phyloP scores from a whole-genome alignment of 768 basidiomycete species.

The Omphalotus guepiniiformis region DNA sequence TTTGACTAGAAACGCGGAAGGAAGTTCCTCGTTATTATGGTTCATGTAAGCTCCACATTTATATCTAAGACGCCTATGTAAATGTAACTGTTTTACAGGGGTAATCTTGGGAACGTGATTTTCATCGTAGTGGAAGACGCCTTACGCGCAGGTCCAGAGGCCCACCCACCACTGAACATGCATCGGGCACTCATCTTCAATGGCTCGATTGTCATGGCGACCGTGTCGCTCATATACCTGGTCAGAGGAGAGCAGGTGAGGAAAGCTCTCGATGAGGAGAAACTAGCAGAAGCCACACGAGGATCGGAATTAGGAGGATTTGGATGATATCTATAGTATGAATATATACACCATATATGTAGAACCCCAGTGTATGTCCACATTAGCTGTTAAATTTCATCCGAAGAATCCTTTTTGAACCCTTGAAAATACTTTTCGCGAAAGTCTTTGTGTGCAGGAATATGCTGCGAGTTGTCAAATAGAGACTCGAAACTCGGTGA shows the following conservation, averaged over 20 bases:
- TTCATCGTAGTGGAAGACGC: slow-evolving; percentile 70
- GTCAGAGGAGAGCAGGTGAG: slow-evolving; percentile 59
- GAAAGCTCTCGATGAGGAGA: slow-evolving; percentile 58
- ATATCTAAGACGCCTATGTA: not conserved
- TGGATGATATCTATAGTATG: too few species aligned
- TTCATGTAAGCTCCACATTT: slow-evolving; percentile 62
- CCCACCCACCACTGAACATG: slow-evolving; percentile 74
- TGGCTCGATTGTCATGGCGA: slow-evolving; percentile 41
- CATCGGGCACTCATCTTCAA: slow-evolving; percentile 62
- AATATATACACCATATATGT: too few species aligned
- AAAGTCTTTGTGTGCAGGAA: slow-evolving; percentile 89
- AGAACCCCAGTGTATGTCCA: too few species aligned
- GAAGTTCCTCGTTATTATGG: slow-evolving; percentile 75
- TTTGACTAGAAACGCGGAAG: slow-evolving; percentile 74
- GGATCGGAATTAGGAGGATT: too few species aligned
- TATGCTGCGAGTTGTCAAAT: slow-evolving; percentile 27
- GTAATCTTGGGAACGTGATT: slow-evolving; percentile 60
- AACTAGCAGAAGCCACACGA: slow-evolving; percentile 15
- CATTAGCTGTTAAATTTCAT: too few species aligned
- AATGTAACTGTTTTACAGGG: slow-evolving; percentile 32
- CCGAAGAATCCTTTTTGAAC: slow-evolving; percentile 55
- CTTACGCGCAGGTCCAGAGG: slow-evolving; percentile 56
- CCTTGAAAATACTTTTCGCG: slow-evolving; percentile 84
- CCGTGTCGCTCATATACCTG: slow-evolving; percentile 41
- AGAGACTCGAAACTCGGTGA: slow-evolving; percentile 50